These are phyloP conservation scores for Moniliophthora roreri DNA, from an alignment of 1,284 basidiomycete genomes.

Conservation along the genomic window DNA sequence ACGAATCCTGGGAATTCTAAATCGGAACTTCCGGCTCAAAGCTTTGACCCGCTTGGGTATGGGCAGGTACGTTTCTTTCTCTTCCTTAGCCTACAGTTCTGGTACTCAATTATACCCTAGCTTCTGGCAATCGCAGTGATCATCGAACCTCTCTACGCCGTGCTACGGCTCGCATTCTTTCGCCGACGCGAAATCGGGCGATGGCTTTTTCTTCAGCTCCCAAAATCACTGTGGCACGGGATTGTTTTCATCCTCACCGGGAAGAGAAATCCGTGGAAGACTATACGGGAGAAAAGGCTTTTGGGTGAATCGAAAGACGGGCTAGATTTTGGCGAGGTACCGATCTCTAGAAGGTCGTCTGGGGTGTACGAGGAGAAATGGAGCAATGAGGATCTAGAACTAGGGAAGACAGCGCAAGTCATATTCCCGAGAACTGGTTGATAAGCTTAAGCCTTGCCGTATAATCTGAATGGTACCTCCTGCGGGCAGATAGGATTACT, in stretches of 20 bases:
- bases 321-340: no score
- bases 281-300: neutral
- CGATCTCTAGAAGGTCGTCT: no score
- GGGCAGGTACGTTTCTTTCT: slow-evolving; percentile 8
- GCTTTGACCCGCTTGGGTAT: slow-evolving; percentile 10
- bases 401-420: no score
- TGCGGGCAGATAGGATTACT: no score
- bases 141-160: slow-evolving; percentile 8
- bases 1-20: neutral
- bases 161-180: slow-evolving; percentile 2
- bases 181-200: neutral
- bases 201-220: slow-evolving; percentile 9
- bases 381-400: no score
- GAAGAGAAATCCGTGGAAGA: slow-evolving; percentile 14
- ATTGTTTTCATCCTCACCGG: slow-evolving; percentile 13
- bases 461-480: no score
- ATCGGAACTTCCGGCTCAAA: neutral
- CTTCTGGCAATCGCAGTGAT: slow-evolving; percentile 13
- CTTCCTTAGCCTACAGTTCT: neutral
- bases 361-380: no score
- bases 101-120: neutral
- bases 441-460: no score
- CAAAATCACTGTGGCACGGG: slow-evolving; percentile 11
- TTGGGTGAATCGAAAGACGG: no score
- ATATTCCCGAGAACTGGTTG: no score